A percentile compares a stretch with the other conserved stretches of the same genome.
These are phyloP conservation scores for Chaetomium globosum DNA, from an alignment of 2,329 filamentous ascomycete species.

Conservation along the genomic window DNA sequence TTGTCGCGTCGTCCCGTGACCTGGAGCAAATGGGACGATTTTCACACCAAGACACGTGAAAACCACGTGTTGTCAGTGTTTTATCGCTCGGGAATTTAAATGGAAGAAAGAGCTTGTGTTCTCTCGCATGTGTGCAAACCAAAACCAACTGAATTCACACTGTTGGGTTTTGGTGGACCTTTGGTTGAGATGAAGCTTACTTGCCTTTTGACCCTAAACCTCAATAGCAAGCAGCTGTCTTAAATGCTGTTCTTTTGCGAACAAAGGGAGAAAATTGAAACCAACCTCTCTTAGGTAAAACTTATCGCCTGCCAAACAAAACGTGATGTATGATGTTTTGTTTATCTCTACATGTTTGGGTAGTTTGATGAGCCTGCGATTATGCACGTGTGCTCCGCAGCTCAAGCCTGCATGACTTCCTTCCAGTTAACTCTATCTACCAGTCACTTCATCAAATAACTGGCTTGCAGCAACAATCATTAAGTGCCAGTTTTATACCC, in stretches of 20 bases:
- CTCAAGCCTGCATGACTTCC: too few relatives aligned
- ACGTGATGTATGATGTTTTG: too few relatives aligned
- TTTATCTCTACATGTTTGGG: too few relatives aligned
- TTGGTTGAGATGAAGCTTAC: too few relatives aligned
- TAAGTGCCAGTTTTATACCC: background rate
- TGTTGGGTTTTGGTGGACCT: background rate
- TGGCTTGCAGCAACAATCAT: background rate
- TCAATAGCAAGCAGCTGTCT: background rate
- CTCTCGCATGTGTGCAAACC: background rate
- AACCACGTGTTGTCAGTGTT: background rate
- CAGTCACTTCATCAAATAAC: background rate
- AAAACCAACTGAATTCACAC: background rate
- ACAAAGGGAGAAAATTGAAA: background rate
- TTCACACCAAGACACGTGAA: background rate
- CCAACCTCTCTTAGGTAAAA: background rate
- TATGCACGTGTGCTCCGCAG: background rate
- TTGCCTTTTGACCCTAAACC: background rate
- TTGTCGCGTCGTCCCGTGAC: background rate
- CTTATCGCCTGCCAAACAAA: too few relatives aligned
- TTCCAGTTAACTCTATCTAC: background rate
- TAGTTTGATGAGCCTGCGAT: background rate
- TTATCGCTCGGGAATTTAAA: background rate
- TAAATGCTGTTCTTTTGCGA: background rate
- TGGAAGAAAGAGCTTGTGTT: background rate
- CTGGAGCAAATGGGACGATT: background rate